Base-by-base conservation (phyloP, 225 moss, liverwort and hornwort species). In the Asterella californica region DNA sequence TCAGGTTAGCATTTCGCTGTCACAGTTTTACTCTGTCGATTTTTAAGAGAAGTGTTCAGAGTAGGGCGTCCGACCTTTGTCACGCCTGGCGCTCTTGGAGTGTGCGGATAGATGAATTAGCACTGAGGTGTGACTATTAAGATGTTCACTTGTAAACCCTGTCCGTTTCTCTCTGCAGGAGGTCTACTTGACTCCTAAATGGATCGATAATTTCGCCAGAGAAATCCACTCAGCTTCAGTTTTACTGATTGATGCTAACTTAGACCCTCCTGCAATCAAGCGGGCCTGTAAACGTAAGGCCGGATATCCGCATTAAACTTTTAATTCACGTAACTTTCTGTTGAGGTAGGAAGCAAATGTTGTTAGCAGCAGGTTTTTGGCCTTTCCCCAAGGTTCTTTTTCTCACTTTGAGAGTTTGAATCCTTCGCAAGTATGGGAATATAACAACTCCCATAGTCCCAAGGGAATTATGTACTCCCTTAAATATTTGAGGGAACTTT, bases 161-260 rank as follows among this genome's bases (percentile, higher is more conserved):
- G 15, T 15, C 21, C 32, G 17, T 25, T 59, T 32, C 74, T 32
- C 74, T 76, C 77, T 76, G 85, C 89, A 97, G 96, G 94, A 99
- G 83, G 88, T 86, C 54, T 78, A 91, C 76, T 85, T 99, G 82
- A 99, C 99, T 59, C 48, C 86, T 30, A 90, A 90, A 53, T 99
- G 95, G 99, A 93, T 99, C 2, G 45, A 57, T 42, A 76, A 79
- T 74, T 99, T 99, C 81, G 80, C 88, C 75, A 86, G 79, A 49
- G 79, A 85, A 65, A 91, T 99, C 50, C 88, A 84, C 75, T 80
- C 79, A 83, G 94, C 99, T 67, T 84, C 99, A 72, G 83, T 95
- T 78, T 64, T 99, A 48, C 83, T 95, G 82, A 86, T 99, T 49
- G 99, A 99, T 86, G 91, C 92, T 66, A 99, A 99, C 81, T 81